These are phyloP conservation scores for Raddia guianensis DNA, from an alignment of 176 grass and related monocot species.

Conservation along the genomic window DNA sequence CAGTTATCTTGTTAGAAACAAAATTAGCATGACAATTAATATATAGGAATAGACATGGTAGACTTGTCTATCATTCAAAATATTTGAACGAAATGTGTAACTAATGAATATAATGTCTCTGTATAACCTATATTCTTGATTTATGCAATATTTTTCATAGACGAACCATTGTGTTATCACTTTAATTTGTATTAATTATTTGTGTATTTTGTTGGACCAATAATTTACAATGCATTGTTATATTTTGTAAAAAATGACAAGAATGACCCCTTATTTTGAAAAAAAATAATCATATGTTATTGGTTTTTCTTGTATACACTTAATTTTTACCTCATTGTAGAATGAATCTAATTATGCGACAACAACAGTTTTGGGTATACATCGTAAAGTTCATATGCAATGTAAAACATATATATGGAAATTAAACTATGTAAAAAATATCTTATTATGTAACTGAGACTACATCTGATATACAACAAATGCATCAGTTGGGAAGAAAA, in stretches of 20 bases:
- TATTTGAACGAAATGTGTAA: neutral
- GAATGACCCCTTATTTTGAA: too few relatives aligned
- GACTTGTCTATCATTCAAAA: neutral
- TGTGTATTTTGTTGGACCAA: too few relatives aligned
- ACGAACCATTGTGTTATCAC: too few relatives aligned
- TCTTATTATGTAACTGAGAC: neutral
- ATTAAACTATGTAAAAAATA: neutral
- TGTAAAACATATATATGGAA: neutral
- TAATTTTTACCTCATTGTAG: neutral
- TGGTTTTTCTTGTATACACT: neutral
- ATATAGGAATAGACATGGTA: too few relatives aligned
- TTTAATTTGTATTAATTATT: too few relatives aligned
- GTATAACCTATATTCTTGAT: too few relatives aligned
- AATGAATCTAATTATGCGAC: neutral
- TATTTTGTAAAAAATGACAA: too few relatives aligned
- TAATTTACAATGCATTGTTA: too few relatives aligned
- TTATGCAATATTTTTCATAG: too few relatives aligned
- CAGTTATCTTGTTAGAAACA: too few relatives aligned
- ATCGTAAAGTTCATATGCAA: neutral
- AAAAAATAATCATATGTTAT: neutral
- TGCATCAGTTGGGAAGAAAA: neutral
- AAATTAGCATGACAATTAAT: too few relatives aligned
- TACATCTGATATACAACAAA: neutral
- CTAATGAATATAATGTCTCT: neutral
- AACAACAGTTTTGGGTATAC: too few relatives aligned